A percentile compares a stretch with the other conserved stretches of the same genome.
Conservation (phyloP, 2,329 filamentous ascomycete genomes). For the Neofusicoccum parvum region DNA sequence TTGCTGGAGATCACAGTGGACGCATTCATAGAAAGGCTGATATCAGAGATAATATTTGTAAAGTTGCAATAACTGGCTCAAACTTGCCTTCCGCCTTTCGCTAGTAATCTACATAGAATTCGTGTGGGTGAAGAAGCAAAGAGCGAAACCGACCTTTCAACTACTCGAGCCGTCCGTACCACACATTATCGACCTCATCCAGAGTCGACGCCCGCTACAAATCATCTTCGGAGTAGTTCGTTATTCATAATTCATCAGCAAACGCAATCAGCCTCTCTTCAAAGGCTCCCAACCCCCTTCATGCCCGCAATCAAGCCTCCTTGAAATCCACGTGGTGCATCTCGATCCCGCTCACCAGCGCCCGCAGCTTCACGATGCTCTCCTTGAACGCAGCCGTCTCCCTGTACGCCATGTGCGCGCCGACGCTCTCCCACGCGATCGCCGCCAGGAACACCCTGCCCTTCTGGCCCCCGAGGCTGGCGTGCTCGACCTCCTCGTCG, state of each 20-base stretch:
- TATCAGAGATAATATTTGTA: no score
- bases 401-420: slow-evolving; percentile 51
- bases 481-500: slow-evolving; percentile 28
- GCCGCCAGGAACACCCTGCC: slow-evolving; percentile 47
- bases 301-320: background rate
- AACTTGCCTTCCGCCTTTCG: no score
- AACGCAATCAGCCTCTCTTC: background rate
- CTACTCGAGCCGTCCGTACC: no score
- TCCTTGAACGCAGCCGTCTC: slow-evolving; percentile 49
- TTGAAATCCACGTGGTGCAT: slow-evolving; percentile 40
- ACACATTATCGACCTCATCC: no score
- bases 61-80: no score
- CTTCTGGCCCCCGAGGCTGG: slow-evolving; percentile 28
- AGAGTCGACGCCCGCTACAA: no score
- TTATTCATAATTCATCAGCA: background rate
- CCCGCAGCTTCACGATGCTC: slow-evolving; percentile 45
- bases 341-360: slow-evolving; percentile 45
- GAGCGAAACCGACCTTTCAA: no score
- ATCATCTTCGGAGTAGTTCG: background rate
- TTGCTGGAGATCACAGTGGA: no score
- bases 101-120: no score
- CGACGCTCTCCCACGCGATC: slow-evolving; percentile 56
- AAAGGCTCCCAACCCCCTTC: no score
- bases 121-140: no score
- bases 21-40: no score